Percentiles rank a stretch among this genome's conserved stretches.
Evolutionary conservation across 2,329 filamentous ascomycete species (phyloP).

Genomic region (Aspergillus sp.): DNA sequence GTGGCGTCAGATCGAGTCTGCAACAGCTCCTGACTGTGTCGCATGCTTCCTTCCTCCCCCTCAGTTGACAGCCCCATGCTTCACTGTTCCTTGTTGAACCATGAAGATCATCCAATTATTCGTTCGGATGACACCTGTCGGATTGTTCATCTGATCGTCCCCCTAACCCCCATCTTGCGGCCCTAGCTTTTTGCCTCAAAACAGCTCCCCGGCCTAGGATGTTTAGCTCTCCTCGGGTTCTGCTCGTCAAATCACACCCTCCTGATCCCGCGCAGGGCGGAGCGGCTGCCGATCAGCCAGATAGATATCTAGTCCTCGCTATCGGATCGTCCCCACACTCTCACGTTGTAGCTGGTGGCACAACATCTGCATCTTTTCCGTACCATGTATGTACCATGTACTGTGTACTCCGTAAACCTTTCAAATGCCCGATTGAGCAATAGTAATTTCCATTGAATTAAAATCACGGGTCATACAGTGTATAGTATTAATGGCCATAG

Average conservation of each 20-base stretch:
- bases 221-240: not conserved
- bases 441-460: no score
- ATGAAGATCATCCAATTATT: not conserved
- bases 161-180: not conserved
- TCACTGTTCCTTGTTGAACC: not conserved
- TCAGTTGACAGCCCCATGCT: not conserved
- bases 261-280: constrained; percentile 5
- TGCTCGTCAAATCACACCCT: constrained; percentile 10
- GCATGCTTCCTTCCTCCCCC: not conserved
- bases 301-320: not conserved
- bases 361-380: not conserved
- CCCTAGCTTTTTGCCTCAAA: not conserved
- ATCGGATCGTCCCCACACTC: constrained; percentile 6
- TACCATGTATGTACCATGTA: not conserved
- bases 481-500: not conserved
- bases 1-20: constrained; percentile 12
- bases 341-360: not conserved
- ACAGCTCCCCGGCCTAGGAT: not conserved
- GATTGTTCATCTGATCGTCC: constrained; percentile 15
- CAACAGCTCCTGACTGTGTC: constrained; percentile 3
- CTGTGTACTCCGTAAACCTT: not conserved
- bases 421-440: no score
- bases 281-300: constrained; percentile 11
- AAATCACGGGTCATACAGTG: not conserved
- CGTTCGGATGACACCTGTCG: constrained; percentile 9